Base-by-base conservation (phyloP, 768 basidiomycete genomes). In the Lactarius sp. region DNA sequence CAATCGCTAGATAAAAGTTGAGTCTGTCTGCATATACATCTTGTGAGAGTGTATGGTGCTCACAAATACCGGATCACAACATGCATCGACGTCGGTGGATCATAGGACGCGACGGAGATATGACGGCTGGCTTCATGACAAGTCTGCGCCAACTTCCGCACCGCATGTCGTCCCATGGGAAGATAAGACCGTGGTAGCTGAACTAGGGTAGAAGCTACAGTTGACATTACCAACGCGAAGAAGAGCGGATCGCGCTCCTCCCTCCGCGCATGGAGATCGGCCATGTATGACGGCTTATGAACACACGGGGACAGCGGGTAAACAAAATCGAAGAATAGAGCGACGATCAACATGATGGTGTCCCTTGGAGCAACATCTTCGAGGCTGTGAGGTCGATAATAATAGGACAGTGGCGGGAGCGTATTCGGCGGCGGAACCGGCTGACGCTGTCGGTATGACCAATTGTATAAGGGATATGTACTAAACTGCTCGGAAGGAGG, bases 251-350 rank as follows among this genome's bases (percentile, higher is more conserved):
- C 90, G 20, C 85, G 83, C 71, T 94, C 92, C 75, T 95, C 94
- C 62, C 91, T 76, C 49, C 83, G 83, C 0, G 84, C 78, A 66
- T 87, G 85, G 36, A 97, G 78, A 75, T 94, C 94, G n/a, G 90
- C 87, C 84, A 93, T 87, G 73, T 94, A 94, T 1, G 89, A 90
- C 33, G 92, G 92, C 71, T 89, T 90, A 77, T 97, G 94, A 50
- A 97, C 77, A 73, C 90, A 93, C 6, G 94, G 94, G 9, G 91
- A 95, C 37, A 96, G 80, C 9, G 91, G 89, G 74, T 94, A 94
- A 53, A 95, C 91, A 72, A 92, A 96, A 73, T 95, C 94, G 72
- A 95, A 96, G 77, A 93, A 97, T 13, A 95, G 83, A 44, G 87
- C 82, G 66, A 94, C 86, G 68, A 96, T 89, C 63, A 90, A 83